Evolutionary conservation across 768 basidiomycete genomes (phyloP), one percentile per base, ranked within the genome.

Genomic region (Termitomyces sp.): DNA sequence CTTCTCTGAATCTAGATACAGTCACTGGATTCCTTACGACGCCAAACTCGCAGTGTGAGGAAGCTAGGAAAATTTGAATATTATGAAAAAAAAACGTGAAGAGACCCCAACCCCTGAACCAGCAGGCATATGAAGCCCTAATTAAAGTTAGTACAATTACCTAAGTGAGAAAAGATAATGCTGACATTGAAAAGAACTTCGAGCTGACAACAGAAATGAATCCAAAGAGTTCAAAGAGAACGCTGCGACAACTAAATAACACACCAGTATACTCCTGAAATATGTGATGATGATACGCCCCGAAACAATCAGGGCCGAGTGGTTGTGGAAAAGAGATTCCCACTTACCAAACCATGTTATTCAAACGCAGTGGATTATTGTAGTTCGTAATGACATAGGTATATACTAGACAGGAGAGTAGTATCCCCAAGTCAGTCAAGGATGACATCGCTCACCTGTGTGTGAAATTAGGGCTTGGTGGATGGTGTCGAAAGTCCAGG

Each of bases 171-270:
- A 6, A 36, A 20, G 20, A 20, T 2, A 13, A 33, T 23, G 60
- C 73, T 55, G 58, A 80, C 82, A 60, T 81, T 83, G 64, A 82
- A 82, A 33, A 83, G 61, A 12, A 84, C 81, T 66, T 84, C 82
- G 20, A 80, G 73, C 81, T 82, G 52, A 20, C 6, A 35, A 44
- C 27, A 16, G 6, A 33, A 10, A 18, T 58, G 13, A 47, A 48
- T 27, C 36, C 35, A 16, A 20, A 15, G 22, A 38, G 18, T 27
- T 35, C 35, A 16, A 20, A 15, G 22, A 38, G 18, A 43, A 48
- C 23, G 18, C 48, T 29, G 27, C 4, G 11, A 9, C 22, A 20
- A 31, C 20, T n/a, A 3, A 10, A 18, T 33, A 33, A 63, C 75
- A 53, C 62, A 79, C 79, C 44, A 83, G 63, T 44, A 83, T 75